Conservation (phyloP, 1,139 yeast species). For the Geotrichum siamense region DNA sequence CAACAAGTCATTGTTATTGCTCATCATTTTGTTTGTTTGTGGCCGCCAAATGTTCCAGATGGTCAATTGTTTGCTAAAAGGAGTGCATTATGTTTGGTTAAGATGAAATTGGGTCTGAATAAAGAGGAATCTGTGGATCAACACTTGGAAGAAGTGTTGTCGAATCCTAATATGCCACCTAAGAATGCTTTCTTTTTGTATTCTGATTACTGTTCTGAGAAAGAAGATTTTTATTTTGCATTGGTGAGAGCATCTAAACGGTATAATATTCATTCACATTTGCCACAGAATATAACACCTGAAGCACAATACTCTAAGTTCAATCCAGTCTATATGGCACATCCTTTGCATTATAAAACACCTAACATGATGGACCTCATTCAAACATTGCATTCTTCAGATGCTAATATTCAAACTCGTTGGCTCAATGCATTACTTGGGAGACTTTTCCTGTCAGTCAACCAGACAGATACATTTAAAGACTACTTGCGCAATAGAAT, state of each 20-base stretch:
- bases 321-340: conserved; percentile 53
- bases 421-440: conserved; percentile 91
- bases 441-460: conserved; percentile 66
- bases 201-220: conserved; percentile 67
- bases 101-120: conserved; percentile 18
- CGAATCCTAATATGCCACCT: conserved; percentile 36
- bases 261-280: conserved; percentile 14
- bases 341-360: conserved; percentile 64
- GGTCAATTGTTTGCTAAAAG: conserved; percentile 72
- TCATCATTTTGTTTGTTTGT: conserved; percentile 63
- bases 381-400: conserved; percentile 70
- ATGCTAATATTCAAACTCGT: conserved; percentile 72
- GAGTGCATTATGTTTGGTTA: conserved; percentile 61
- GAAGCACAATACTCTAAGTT: conserved; percentile 21
- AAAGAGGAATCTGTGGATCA: conserved; percentile 12
- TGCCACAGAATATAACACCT: conserved; percentile 4
- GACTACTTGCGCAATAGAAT: conserved; percentile 51
- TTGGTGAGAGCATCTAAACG: conserved; percentile 65
- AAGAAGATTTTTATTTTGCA: conserved; percentile 90
- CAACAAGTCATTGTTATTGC: conserved; percentile 74
- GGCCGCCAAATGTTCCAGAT: conserved; percentile 75
- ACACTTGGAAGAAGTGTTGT: conserved; percentile 18
- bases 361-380: conserved; percentile 65
- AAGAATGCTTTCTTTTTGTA: conserved; percentile 64
- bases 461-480: conserved; percentile 61